Percentiles rank a stretch among this genome's conserved stretches.
phyloP scores from a whole-genome alignment of 257 asterid species.

The Gentiana straminea region DNA sequence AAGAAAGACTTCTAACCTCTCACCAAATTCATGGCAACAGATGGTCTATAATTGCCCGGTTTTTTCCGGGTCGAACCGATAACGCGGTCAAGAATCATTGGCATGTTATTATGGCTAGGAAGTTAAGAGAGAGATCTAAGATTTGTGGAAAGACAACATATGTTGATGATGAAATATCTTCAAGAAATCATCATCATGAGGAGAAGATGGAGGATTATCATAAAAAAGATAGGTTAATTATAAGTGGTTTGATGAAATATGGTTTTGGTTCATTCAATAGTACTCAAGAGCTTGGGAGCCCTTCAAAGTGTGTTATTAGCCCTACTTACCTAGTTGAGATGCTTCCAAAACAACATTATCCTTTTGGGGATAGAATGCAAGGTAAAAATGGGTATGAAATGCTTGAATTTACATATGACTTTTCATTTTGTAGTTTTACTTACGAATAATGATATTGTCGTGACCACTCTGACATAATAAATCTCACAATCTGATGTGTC shows the following conservation, averaged over 20 bases:
- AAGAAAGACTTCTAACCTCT: slow-evolving; percentile 67
- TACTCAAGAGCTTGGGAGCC: slow-evolving; percentile 16
- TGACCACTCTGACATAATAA: too few species aligned
- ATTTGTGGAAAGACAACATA: slow-evolving; percentile 24
- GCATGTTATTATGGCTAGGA: slow-evolving; percentile 88
- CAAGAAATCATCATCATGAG: slow-evolving; percentile 9
- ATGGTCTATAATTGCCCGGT: slow-evolving; percentile 82
- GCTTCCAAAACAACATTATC: slow-evolving; percentile 14
- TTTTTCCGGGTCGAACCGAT: slow-evolving; percentile 82
- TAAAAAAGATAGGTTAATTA: slow-evolving; percentile 6
- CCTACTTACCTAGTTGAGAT: slow-evolving; percentile 21
- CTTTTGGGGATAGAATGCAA: slow-evolving; percentile 16
- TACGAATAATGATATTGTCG: too few species aligned
- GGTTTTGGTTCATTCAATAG: slow-evolving; percentile 15
- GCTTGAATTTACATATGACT: neutral
- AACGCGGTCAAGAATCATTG: slow-evolving; percentile 92
- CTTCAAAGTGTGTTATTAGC: slow-evolving; percentile 6
- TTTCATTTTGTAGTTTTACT: neutral
- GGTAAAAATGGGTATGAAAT: slow-evolving; percentile 17
- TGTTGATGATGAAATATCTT: slow-evolving; percentile 10
- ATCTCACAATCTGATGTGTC: too few species aligned
- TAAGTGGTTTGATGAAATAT: slow-evolving; percentile 10
- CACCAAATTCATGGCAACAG: slow-evolving; percentile 77
- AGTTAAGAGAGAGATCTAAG: slow-evolving; percentile 54
- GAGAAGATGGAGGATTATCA: neutral